Evolutionary conservation across 345 rosid species (phyloP).

Genomic region (Fremontodendron californicum): DNA sequence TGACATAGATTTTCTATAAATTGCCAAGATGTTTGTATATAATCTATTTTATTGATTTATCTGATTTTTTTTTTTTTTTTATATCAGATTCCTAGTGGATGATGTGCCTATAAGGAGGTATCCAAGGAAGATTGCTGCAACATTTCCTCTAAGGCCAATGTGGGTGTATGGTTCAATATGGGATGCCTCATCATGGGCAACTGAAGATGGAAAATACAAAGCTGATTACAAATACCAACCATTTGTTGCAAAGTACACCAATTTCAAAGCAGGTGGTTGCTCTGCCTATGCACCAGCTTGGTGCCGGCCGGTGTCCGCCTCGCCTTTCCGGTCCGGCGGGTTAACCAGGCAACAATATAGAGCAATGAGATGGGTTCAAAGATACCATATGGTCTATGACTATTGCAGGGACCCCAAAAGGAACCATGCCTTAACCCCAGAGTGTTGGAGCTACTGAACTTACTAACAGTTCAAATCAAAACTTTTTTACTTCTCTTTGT

Average conservation of each 20-base stretch:
- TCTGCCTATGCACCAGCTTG: conserved; percentile 51
- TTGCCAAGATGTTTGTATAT: background rate
- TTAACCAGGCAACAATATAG: conserved; percentile 51
- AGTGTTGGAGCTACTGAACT: conserved; percentile 43
- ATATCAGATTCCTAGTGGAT: conserved; percentile 78
- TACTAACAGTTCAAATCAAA: background rate
- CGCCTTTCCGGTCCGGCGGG: conserved; percentile 67
- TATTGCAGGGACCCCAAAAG: too few relatives aligned
- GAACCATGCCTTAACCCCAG: too few relatives aligned
- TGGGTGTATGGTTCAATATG: conserved; percentile 91
- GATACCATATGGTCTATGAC: too few relatives aligned
- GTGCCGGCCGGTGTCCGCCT: conserved; percentile 67
- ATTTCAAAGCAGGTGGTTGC: conserved; percentile 76
- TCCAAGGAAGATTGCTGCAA: conserved; percentile 58
- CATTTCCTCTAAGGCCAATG: conserved; percentile 90
- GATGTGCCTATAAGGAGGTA: conserved; percentile 95
- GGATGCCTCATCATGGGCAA: too few relatives aligned
- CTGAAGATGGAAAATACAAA: too few relatives aligned
- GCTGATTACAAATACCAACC: conserved; percentile 89
- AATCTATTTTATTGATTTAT: background rate
- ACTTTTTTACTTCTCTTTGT: background rate
- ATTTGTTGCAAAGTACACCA: conserved; percentile 62
- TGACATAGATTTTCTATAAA: background rate
- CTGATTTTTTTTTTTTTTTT: too few relatives aligned
- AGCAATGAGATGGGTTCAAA: conserved; percentile 79